Percentiles rank a stretch among this genome's conserved stretches.
phyloP scores from a whole-genome alignment of 805 yeast genomes.

The Ogataea angusta region DNA sequence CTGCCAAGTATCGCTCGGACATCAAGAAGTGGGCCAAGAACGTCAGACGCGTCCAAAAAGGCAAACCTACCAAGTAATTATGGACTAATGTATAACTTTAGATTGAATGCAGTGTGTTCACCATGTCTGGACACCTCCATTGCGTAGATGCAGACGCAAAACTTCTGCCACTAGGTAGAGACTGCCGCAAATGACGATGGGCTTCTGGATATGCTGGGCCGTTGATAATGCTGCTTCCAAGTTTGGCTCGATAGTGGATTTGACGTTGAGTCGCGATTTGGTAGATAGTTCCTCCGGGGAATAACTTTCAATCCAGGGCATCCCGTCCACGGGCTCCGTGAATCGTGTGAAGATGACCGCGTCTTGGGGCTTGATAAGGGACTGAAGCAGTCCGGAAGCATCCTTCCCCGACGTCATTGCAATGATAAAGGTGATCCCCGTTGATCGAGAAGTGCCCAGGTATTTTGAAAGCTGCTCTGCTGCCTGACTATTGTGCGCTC shows the following conservation, averaged over 20 bases:
- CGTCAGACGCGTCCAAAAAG: conserved; percentile 36
- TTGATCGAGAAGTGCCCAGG: conserved; percentile 28
- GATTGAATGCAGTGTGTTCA: background rate
- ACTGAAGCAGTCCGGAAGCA: conserved; percentile 45
- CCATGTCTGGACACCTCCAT: conserved; percentile 3
- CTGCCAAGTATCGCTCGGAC: conserved; percentile 23
- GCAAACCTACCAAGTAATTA: conserved; percentile 26
- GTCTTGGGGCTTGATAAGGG: conserved; percentile 50
- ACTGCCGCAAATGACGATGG: conserved; percentile 64
- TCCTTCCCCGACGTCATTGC: conserved; percentile 78
- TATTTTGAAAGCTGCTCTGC: conserved; percentile 67
- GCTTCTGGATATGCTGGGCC: conserved; percentile 18
- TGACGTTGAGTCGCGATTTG: conserved; percentile 21
- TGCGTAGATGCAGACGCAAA: conserved; percentile 33
- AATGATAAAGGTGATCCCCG: conserved; percentile 51
- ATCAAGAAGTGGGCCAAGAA: conserved; percentile 37
- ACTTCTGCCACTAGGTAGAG: conserved; percentile 63
- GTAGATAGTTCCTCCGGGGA: conserved; percentile 32
- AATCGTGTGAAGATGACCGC: conserved; percentile 61
- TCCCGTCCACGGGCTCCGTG: conserved; percentile 63
- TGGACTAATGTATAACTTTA: conserved; percentile 1
- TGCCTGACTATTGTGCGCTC: conserved; percentile 90
- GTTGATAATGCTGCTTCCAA: conserved; percentile 27
- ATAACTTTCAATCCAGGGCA: conserved; percentile 86
- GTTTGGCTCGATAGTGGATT: conserved; percentile 26